Evolutionary conservation across 139 green algal genomes (phyloP), one percentile per base, ranked within the genome.

Genomic region (Haematococcus lacustris): DNA sequence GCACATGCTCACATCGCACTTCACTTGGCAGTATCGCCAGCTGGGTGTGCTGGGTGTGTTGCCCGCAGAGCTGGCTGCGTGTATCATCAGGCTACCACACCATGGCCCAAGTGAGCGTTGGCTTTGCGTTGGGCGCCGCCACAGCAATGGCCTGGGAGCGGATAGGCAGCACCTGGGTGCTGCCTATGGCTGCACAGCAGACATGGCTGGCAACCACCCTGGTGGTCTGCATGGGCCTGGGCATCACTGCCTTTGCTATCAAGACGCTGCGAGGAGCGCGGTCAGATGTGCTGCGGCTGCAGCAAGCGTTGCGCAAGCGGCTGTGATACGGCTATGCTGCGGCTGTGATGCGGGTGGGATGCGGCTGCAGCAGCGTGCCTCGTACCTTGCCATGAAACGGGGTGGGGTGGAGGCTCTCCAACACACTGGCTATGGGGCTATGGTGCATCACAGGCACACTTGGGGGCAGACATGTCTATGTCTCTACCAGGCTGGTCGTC

Each of bases 31-130:
- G 47, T 21, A 28, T 57, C 47, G 21, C 21, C 47, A 28, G 21
- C 47, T 57, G 47, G n/a, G n/a, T n/a, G 13, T 57, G 47, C 47
- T 57, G 47, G 13, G 47, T 21, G 13, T 34, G 60, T 21, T 9
- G 51, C 6, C 39, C 74, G 40, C 76, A 90, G 78, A 82, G 82
- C 0, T 92, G 84, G 80, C 80, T 93, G 34, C 72, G 88, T 0
- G 87, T 93, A 7, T 33, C 62, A 0, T 63, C 85, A 1, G 87
- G 89, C 2, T 93, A 85, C 51, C 89, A 94, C 80, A 93, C 86
- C 3, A 40, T 74, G 28, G 71, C 81, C 0, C 89, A 94, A 70
- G 86, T 93, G 17, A 6, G 80, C 1, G 88, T 87, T 4, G 89
- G 89, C 3, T 83, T 74, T 51, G 26, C 62, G 1, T 65, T 92